Base-by-base conservation (phyloP, 1,139 yeast species). In the Suhomyces taliae region DNA sequence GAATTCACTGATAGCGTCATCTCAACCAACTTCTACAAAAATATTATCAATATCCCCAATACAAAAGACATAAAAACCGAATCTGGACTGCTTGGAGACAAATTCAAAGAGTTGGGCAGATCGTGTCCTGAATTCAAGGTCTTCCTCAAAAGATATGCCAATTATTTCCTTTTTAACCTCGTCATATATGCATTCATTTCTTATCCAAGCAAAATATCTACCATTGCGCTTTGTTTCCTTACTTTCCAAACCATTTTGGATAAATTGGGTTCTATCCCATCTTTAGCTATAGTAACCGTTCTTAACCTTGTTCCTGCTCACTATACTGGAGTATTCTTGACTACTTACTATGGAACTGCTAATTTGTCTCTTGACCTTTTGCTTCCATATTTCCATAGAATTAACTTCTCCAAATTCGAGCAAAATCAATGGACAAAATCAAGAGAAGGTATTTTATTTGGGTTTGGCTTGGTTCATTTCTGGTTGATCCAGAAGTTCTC, bases 361-460 rank as follows among this genome's bases (percentile, higher is more conserved):
- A 64, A 73, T 40, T 64, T 81, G 47, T 67, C 72, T 39, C 64
- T 70, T 34, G 82, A 79, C 46, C 67, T 83, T 37, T 65, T 82
- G 36, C 62, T 64, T 9, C 85, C 86, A 3, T 82, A 79, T 58
- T 79, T 83, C 60, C 59, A 68, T 11, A 64, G 79, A 26, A 65
- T 81, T 19, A 78, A 80, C 8, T 76, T 81, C 49, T 61, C 74
- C 8, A 59, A 57, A n/a, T 52, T 63, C n/a, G 82, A 81, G 45
- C 67, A 67, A 40, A 67, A 69, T 9, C 74, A 70, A 45, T 83
- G 88, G 88, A 64, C 72, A 45, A 67, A 69, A 19, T 75, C 83
- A 9, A 68, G 88, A 36, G 81, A 78, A 44, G 87, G 87, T 0
- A 70, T 81, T 15, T 62, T 83, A 39, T 78, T 79, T 53, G 87